A percentile compares a stretch with the other conserved stretches of the same genome.
These are phyloP conservation scores for Tetracladium marchalianum DNA, from an alignment of 495 filamentous ascomycete genomes.

Conservation along the genomic window DNA sequence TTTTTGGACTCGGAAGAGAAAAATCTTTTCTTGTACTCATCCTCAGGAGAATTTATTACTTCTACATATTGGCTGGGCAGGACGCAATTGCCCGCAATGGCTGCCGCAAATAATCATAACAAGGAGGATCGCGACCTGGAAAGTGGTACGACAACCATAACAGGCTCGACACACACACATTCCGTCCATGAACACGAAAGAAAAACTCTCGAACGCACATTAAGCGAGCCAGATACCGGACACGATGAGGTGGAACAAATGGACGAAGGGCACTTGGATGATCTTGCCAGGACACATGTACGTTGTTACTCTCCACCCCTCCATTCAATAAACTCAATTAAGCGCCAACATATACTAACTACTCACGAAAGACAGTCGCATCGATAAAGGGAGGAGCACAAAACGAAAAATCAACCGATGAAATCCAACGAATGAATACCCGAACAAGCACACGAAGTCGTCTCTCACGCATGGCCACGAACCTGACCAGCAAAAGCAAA, in stretches of 20 bases:
- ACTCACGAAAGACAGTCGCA: neutral
- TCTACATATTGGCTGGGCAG: too few species aligned
- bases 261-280: constrained; percentile 13
- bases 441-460: constrained; percentile 7
- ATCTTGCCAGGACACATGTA: constrained; percentile 12
- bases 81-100: too few species aligned
- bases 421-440: constrained; percentile 1
- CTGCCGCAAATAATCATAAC: too few species aligned
- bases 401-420: constrained; percentile 1
- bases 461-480: constrained; percentile 15
- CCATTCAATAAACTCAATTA: neutral
- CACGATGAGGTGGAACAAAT: constrained; percentile 17
- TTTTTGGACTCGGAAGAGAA: too few species aligned
- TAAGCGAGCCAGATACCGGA: constrained; percentile 11
- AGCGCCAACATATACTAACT: neutral
- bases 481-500: constrained; percentile 11
- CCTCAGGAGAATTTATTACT: too few species aligned
- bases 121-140: neutral
- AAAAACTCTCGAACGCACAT: neutral
- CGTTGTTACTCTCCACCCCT: neutral
- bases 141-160: neutral
- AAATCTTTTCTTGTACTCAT: too few species aligned
- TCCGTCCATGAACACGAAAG: neutral
- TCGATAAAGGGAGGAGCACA: constrained; percentile 5
- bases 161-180: too few species aligned